Evolutionary conservation across 1,139 yeast genomes (phyloP).

Genomic region (Chernovozyma aurita): DNA sequence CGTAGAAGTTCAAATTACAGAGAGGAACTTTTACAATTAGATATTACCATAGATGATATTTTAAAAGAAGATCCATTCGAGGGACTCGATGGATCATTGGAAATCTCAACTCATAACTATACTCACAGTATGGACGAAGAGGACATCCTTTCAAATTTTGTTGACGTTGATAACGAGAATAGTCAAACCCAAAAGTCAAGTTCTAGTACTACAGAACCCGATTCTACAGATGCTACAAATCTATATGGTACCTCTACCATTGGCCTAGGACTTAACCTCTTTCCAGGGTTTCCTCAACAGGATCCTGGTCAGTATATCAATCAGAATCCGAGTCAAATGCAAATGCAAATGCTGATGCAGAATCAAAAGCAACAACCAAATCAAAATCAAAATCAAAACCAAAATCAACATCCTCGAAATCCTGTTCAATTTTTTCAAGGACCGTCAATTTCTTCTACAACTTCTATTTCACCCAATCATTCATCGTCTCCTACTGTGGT

Average conservation of each 20-base stretch:
- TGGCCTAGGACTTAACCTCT: neutral
- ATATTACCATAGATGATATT: slow-evolving; percentile 20
- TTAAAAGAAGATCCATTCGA: slow-evolving; percentile 21
- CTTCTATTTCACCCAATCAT: neutral
- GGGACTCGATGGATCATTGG: neutral
- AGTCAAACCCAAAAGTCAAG: neutral
- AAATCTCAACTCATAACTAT: neutral
- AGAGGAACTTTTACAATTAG: neutral
- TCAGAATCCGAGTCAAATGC: no score
- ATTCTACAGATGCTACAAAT: neutral
- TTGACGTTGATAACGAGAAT: slow-evolving; percentile 1
- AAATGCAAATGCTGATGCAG: no score
- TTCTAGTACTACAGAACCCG: neutral
- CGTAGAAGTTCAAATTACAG: neutral
- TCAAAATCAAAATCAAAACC: neutral
- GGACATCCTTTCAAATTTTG: slow-evolving; percentile 6
- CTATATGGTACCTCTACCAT: neutral
- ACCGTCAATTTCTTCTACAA: neutral
- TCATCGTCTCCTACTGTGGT: neutral
- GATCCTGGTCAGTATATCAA: no score
- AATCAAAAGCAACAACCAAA: no score
- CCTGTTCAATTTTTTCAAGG: neutral
- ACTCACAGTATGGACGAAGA: slow-evolving; percentile 5
- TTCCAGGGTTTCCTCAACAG: neutral
- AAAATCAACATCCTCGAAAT: neutral